These are phyloP conservation scores for Spizellomyces sp. DNA, from an alignment of 192 early-diverging fungal species.

Conservation along the genomic window DNA sequence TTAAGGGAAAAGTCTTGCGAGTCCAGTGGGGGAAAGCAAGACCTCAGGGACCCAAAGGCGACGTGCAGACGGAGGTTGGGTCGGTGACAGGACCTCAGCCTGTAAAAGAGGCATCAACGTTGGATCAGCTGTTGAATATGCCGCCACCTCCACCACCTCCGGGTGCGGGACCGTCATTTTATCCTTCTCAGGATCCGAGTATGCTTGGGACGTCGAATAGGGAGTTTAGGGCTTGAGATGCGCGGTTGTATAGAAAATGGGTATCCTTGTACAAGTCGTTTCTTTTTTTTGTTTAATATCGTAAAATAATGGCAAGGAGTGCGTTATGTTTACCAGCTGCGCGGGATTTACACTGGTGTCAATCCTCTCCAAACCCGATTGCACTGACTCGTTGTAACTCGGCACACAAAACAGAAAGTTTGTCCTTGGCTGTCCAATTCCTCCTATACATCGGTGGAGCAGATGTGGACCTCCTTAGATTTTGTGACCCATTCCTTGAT, in stretches of 20 bases:
- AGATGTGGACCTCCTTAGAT: no score
- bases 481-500: no score
- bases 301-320: no score
- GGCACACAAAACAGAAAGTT: no score
- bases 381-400: no score
- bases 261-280: no score
- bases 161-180: constrained; percentile 14
- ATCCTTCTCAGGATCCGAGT: constrained; percentile 40
- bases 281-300: no score
- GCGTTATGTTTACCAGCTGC: no score
- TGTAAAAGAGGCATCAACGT: not conserved
- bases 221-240: constrained; percentile 26
- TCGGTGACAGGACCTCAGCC: not conserved
- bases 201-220: constrained; percentile 29
- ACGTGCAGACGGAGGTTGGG: not conserved
- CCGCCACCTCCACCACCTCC: constrained; percentile 38
- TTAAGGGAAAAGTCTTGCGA: constrained; percentile 71
- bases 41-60: constrained; percentile 31
- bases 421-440: no score
- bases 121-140: constrained; percentile 31
- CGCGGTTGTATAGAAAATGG: not conserved
- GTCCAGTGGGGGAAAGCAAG: constrained; percentile 79
- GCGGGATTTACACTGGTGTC: no score
- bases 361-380: no score
- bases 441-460: no score